A percentile compares a stretch with the other conserved stretches of the same genome.
These are phyloP conservation scores for Pelargonium australe DNA, from an alignment of 441 rosid genomes.

Conservation along the genomic window DNA sequence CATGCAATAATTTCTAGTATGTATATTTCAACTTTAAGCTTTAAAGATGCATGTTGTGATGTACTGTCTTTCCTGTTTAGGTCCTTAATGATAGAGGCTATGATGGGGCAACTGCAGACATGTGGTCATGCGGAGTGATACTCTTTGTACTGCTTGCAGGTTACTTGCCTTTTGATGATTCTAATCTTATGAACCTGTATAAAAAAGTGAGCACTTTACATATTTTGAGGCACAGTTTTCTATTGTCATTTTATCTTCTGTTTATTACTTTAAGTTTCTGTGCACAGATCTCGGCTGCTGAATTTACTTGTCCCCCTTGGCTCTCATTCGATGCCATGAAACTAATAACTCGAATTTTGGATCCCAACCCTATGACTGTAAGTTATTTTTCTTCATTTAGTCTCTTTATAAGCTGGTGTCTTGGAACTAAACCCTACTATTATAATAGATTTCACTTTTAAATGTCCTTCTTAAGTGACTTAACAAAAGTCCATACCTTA, in stretches of 20 bases:
- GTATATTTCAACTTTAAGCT: not conserved
- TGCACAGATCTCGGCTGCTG: slow-evolving; percentile 76
- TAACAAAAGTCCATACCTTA: too few relatives aligned
- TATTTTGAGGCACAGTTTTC: slow-evolving; percentile 14
- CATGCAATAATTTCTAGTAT: slow-evolving; percentile 9
- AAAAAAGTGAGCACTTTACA: slow-evolving; percentile 66
- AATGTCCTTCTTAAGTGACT: too few relatives aligned
- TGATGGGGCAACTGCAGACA: slow-evolving; percentile 89
- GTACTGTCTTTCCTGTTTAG: slow-evolving; percentile 32
- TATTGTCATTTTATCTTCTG: slow-evolving; percentile 10
- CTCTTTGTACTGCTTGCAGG: slow-evolving; percentile 97
- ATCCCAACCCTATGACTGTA: slow-evolving; percentile 90
- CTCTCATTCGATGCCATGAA: slow-evolving; percentile 76
- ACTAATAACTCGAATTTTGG: slow-evolving; percentile 70
- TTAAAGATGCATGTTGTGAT: not conserved
- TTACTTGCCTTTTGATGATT: slow-evolving; percentile 95
- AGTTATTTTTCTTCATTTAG: slow-evolving; percentile 26
- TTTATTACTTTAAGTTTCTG: slow-evolving; percentile 17
- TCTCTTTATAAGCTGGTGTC: not conserved
- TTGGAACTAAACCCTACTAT: not conserved
- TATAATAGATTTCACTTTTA: too few relatives aligned
- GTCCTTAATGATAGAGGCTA: slow-evolving; percentile 95
- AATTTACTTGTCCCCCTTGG: slow-evolving; percentile 90
- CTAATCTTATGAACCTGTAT: slow-evolving; percentile 85
- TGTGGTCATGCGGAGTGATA: slow-evolving; percentile 98